Evolutionary conservation across 2,329 filamentous ascomycete genomes (phyloP).

Genomic region (Myriosclerotinia scirpicola): DNA sequence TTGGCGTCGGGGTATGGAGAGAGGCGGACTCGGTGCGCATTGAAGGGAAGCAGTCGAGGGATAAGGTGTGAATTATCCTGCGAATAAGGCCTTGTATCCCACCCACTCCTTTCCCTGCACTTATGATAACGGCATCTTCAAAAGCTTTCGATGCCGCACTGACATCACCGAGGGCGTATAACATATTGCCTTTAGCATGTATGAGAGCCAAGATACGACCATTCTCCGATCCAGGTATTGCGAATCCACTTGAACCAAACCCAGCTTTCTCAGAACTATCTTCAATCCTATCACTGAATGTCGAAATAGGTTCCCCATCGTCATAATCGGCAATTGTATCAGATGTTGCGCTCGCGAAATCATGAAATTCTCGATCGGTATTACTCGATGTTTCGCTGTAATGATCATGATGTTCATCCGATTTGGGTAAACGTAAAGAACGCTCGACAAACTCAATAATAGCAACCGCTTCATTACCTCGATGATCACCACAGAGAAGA

Average conservation of each 20-base stretch:
- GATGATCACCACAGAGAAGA: conserved; percentile 76
- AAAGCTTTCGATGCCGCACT: conserved; percentile 81
- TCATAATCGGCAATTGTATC: conserved; percentile 39
- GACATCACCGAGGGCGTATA: conserved; percentile 86
- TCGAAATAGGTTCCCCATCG: conserved; percentile 32
- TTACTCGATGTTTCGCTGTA: conserved; percentile 61
- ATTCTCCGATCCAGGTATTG: conserved; percentile 82
- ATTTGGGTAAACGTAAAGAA: conserved; percentile 56
- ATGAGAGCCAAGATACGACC: conserved; percentile 90
- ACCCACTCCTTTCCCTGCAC: conserved; percentile 67
- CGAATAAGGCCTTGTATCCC: conserved; percentile 78
- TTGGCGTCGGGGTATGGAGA: conserved; percentile 13
- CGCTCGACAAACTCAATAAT: conserved; percentile 85
- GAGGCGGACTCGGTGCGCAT: conserved; percentile 34
- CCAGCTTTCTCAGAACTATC: conserved; percentile 41
- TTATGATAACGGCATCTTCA: conserved; percentile 91
- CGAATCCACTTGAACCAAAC: conserved; percentile 80
- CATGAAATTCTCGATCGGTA: conserved; percentile 39
- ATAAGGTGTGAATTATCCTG: conserved; percentile 71
- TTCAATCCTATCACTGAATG: conserved; percentile 27
- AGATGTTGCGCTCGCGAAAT: conserved; percentile 32
- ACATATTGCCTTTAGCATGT: conserved; percentile 97
- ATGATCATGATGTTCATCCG: conserved; percentile 52
- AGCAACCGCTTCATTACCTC: conserved; percentile 79
- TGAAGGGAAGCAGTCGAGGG: conserved; percentile 47